Percentiles rank a stretch among this genome's conserved stretches.
Evolutionary conservation across 73 alveolate genomes (phyloP).

Genomic region (Symbiodinium pilosum): DNA sequence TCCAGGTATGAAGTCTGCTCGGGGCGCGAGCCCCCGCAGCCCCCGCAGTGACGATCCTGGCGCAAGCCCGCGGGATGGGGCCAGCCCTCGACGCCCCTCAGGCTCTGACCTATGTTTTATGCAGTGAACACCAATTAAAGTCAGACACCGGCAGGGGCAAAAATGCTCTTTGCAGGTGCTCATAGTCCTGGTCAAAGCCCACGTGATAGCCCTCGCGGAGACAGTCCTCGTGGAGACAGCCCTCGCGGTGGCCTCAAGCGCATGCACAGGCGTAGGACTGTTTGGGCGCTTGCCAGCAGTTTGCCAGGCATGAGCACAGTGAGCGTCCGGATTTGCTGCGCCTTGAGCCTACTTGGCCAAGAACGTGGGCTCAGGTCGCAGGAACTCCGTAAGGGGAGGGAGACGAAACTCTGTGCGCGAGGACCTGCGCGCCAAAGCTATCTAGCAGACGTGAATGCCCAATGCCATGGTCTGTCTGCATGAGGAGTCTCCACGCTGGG

Average conservation of each 20-base stretch:
- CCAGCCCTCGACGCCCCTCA: not conserved
- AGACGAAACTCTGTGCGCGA: not conserved
- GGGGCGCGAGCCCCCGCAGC: conserved; percentile 36
- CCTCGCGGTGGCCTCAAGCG: conserved; percentile 19
- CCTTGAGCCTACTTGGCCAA: too few relatives aligned
- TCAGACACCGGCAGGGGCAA: too few relatives aligned
- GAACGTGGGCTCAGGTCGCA: not conserved
- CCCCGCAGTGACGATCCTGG: not conserved
- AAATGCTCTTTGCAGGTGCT: not conserved
- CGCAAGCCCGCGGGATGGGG: conserved; percentile 30
- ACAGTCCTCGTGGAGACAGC: conserved; percentile 68
- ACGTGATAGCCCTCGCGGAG: conserved; percentile 14
- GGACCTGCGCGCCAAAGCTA: too few relatives aligned
- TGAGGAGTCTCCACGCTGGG: conserved; percentile 86
- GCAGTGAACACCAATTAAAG: too few relatives aligned
- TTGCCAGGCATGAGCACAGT: too few relatives aligned
- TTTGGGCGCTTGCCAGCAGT: too few relatives aligned
- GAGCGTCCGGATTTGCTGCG: too few relatives aligned
- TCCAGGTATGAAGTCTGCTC: conserved; percentile 40
- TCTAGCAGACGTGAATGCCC: too few relatives aligned
- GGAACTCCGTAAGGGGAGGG: not conserved
- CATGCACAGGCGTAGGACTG: too few relatives aligned
- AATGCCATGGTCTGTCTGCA: not conserved
- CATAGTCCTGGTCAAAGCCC: conserved; percentile 40
- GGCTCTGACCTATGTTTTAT: too few relatives aligned